Evolutionary conservation across 345 rosid species (phyloP), one percentile per base, ranked within the genome.

Genomic region (Linum usitatissimum): DNA sequence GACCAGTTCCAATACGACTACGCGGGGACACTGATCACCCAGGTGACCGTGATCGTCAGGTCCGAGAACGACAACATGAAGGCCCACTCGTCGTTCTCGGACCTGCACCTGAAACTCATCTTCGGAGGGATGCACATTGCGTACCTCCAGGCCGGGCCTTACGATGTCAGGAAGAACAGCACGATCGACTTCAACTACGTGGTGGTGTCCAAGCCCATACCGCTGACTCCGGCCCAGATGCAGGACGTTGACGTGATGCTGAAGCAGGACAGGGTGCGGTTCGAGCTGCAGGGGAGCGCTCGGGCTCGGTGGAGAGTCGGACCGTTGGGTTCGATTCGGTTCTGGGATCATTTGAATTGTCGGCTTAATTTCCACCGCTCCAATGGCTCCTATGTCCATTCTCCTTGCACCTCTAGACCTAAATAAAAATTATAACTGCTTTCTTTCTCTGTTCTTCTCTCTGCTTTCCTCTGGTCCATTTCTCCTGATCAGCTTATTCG

Each of bases 251-350:
- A 81, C 66, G 6, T 0, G 15, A 73, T 77, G n/a, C 5, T 90
- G 71, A 84, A 77, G 53, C 60, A 63, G 45, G 87, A 94, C 73
- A 42, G 53, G 10, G 70, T 88, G 31, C 65, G 34, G n/a, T 90
- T 90, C 60, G 79, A 75, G 38, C 66, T 94, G 60, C 79, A 78
- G 73, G 97, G 99, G 20, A 74, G 71, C 8, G 71, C 84, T 2
- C 75, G 66, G 66, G 71, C 88, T n/a, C 72, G 81, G 54, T 94
- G 99, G 96, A 73, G 83, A 57, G 76, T 90, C 0, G 90, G 91
- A 21, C 76, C 55, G 20, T 68, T 94, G 51, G 97, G 97, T 0
- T 85, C 96, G 1, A 70, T 82, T 38, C 68, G 64, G 69, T 86
- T 81, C 67, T 65, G 39, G 59, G 80, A 83, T 67, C 75, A 40